Percentiles rank a stretch among this genome's conserved stretches.
Evolutionary conservation across 495 filamentous ascomycete species (phyloP).

Genomic region (Tricharina praecox): DNA sequence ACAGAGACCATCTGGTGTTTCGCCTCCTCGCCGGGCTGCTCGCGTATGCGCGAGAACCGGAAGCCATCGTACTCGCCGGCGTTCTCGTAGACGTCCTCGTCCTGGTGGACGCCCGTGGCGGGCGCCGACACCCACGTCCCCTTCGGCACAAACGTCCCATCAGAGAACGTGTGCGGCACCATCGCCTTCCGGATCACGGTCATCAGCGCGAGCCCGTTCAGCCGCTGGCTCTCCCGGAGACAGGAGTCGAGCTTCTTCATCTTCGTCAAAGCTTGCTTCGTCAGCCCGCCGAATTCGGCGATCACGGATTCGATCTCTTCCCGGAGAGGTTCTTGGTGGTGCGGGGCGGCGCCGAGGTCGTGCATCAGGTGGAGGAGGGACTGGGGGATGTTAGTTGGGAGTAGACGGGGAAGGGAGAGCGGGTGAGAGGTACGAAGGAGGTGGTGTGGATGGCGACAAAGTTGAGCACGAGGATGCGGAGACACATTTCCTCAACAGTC

Average conservation of each 20-base stretch:
- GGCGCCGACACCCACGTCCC: slow-evolving; percentile 14
- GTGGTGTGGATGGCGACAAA: slow-evolving; percentile 20
- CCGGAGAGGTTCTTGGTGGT: slow-evolving; percentile 15
- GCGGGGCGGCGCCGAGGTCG: slow-evolving; percentile 16
- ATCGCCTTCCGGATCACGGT: slow-evolving; percentile 15
- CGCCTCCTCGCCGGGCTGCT: slow-evolving; percentile 13
- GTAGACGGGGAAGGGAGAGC: too few species aligned
- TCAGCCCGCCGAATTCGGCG: slow-evolving; percentile 17
- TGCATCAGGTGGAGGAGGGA: slow-evolving; percentile 12
- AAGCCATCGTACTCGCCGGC: slow-evolving; percentile 18
- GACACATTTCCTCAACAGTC: slow-evolving; percentile 7
- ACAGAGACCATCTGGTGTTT: slow-evolving; percentile 18
- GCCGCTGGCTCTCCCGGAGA: slow-evolving; percentile 18
- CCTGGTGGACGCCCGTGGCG: slow-evolving; percentile 10
- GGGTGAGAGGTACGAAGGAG: slow-evolving; percentile 11
- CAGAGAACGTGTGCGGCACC: slow-evolving; percentile 15
- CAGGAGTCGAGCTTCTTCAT: slow-evolving; percentile 24
- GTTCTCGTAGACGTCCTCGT: slow-evolving; percentile 5
- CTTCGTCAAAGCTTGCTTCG: slow-evolving; percentile 22
- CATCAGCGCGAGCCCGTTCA: slow-evolving; percentile 9
- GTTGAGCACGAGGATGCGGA: slow-evolving; percentile 13
- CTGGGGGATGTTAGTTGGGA: too few species aligned
- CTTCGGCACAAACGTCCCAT: slow-evolving; percentile 19
- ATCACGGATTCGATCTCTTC: slow-evolving; percentile 16
- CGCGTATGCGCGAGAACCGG: slow-evolving; percentile 13